These are phyloP conservation scores for Hysterium pulicare DNA, from an alignment of 2,329 filamentous ascomycete species.

Conservation along the genomic window DNA sequence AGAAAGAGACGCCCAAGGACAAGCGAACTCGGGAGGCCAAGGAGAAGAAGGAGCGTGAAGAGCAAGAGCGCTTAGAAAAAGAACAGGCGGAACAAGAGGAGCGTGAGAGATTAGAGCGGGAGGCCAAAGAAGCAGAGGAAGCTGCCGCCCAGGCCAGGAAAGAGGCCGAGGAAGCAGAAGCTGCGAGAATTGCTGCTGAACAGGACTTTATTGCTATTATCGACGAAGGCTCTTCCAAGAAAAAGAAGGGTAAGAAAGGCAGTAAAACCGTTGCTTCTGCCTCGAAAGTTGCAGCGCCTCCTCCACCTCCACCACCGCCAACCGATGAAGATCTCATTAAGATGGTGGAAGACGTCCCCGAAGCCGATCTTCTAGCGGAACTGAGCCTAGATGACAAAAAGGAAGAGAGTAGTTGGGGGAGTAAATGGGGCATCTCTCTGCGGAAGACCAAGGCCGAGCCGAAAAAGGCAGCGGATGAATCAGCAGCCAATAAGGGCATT, in stretches of 20 bases:
- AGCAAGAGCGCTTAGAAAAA: conserved; percentile 27
- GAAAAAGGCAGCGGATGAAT: conserved; percentile 17
- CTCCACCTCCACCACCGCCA: conserved; percentile 15
- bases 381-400: conserved; percentile 32
- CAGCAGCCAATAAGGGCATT: conserved; percentile 41
- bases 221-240: conserved; percentile 18
- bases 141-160: conserved; percentile 8
- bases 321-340: conserved; percentile 32
- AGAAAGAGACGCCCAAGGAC: conserved; percentile 23
- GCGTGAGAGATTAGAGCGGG: conserved; percentile 20
- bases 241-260: conserved; percentile 38
- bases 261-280: conserved; percentile 19
- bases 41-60: conserved; percentile 42
- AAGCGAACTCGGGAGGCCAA: conserved; percentile 13
- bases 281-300: conserved; percentile 12
- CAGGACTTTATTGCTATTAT: conserved; percentile 19
- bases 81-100: conserved; percentile 28
- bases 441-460: conserved; percentile 45
- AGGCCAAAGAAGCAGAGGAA: conserved; percentile 14
- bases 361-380: conserved; percentile 32
- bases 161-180: conserved; percentile 15
- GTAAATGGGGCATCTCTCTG: conserved; percentile 45
- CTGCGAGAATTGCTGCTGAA: conserved; percentile 17
- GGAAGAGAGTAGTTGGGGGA: conserved; percentile 33
- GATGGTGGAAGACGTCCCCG: conserved; percentile 31